Evolutionary conservation across 1,139 yeast species (phyloP).

Genomic region (Taiozyma onychis): DNA sequence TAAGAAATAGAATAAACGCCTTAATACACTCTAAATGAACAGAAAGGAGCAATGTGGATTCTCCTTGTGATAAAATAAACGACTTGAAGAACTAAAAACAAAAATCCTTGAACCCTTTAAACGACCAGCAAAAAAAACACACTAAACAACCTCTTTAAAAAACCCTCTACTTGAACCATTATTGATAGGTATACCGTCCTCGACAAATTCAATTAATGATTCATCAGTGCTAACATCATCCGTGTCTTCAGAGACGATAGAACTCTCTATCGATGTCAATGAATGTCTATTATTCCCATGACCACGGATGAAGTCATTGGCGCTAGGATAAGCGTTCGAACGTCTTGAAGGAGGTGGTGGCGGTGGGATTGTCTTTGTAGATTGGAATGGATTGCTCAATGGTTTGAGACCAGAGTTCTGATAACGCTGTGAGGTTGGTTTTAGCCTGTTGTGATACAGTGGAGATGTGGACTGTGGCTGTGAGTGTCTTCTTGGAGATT

Average conservation of each 20-base stretch:
- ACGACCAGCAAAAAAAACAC: neutral
- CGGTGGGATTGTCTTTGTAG: slow-evolving; percentile 11
- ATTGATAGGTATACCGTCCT: slow-evolving; percentile 3
- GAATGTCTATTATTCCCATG: slow-evolving; percentile 18
- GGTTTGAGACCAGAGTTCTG: slow-evolving; percentile 13
- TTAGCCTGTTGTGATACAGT: neutral
- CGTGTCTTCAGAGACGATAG: slow-evolving; percentile 19
- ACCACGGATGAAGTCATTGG: slow-evolving; percentile 9
- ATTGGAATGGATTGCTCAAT: slow-evolving; percentile 14
- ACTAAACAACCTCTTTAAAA: slow-evolving; percentile 17
- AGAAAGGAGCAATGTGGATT: neutral
- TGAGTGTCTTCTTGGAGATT: neutral
- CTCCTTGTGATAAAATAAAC: neutral
- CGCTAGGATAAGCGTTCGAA: slow-evolving; percentile 1
- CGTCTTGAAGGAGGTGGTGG: slow-evolving; percentile 17
- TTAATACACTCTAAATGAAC: neutral
- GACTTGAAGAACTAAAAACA: neutral
- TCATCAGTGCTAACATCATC: slow-evolving; percentile 20
- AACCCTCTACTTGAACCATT: slow-evolving; percentile 12
- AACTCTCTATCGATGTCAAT: slow-evolving; percentile 16
- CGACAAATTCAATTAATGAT: slow-evolving; percentile 13
- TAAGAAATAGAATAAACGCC: neutral
- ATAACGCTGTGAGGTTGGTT: slow-evolving; percentile 12
- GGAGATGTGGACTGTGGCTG: slow-evolving; percentile 1
- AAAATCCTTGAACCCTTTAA: too few relatives aligned